Conservation (phyloP, 2,329 filamentous ascomycete species). For the Fusarium sp. region DNA sequence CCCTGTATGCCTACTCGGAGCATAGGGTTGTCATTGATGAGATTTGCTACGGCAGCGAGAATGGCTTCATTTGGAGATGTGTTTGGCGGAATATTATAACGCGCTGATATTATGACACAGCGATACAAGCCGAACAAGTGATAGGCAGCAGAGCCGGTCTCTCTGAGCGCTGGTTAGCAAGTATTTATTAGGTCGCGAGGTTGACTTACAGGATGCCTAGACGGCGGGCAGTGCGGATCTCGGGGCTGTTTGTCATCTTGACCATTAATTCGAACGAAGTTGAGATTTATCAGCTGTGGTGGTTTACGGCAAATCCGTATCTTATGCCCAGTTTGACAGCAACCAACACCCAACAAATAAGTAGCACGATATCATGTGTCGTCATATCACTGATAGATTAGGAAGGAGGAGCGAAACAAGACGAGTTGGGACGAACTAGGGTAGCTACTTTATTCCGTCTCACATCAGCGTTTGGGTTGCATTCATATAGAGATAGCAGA, state of each 20-base stretch:
- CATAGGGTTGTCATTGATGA: slow-evolving; percentile 57
- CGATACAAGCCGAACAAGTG: slow-evolving; percentile 60
- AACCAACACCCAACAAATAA: not conserved
- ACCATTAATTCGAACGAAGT: not conserved
- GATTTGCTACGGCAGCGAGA: slow-evolving; percentile 51
- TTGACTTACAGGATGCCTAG: slow-evolving; percentile 42
- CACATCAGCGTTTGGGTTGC: not conserved
- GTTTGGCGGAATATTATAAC: slow-evolving; percentile 48
- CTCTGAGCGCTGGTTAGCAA: slow-evolving; percentile 46
- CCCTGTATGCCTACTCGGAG: slow-evolving; percentile 60
- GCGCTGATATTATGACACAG: slow-evolving; percentile 58
- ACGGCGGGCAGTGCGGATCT: slow-evolving; percentile 35
- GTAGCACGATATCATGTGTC: not conserved
- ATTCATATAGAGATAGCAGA: not conserved
- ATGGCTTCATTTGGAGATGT: slow-evolving; percentile 38
- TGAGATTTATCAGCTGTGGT: not conserved
- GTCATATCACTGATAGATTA: not conserved
- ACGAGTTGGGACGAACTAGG: not conserved
- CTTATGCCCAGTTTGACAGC: not conserved
- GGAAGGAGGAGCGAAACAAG: not conserved
- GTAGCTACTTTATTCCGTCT: not conserved
- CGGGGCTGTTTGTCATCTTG: slow-evolving; percentile 11
- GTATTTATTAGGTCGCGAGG: not conserved
- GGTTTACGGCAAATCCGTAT: not conserved
- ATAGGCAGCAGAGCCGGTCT: slow-evolving; percentile 58